Conservation (phyloP, 352 stramenopile genomes). For the Halophytophthora batemanensis region DNA sequence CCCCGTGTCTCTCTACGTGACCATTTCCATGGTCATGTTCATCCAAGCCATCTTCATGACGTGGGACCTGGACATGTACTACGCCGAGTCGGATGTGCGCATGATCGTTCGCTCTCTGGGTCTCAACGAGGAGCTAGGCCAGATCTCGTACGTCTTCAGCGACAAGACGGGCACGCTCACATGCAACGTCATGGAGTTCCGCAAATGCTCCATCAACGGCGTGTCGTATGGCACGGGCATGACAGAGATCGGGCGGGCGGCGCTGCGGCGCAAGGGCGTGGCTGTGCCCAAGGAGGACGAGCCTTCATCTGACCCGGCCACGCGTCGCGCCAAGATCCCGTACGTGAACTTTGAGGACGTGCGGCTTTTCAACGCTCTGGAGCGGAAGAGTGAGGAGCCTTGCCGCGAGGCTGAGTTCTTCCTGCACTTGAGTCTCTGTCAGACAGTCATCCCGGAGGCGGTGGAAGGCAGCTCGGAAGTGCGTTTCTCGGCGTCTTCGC, state of each 20-base stretch:
- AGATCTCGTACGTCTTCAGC: slow-evolving; percentile 91
- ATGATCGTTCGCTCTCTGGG: slow-evolving; percentile 82
- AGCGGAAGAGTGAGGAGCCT: slow-evolving; percentile 18
- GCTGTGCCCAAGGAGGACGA: slow-evolving; percentile 37
- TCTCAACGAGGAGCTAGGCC: slow-evolving; percentile 90
- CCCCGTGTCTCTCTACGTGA: slow-evolving; percentile 97
- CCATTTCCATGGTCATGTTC: slow-evolving; percentile 95
- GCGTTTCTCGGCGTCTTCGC: slow-evolving; percentile 74
- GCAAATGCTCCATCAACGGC: slow-evolving; percentile 92
- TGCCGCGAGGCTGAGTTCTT: slow-evolving; percentile 77
- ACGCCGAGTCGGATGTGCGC: slow-evolving; percentile 87
- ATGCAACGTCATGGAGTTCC: slow-evolving; percentile 95
- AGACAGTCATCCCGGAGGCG: slow-evolving; percentile 71
- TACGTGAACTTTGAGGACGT: slow-evolving; percentile 84
- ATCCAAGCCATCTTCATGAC: slow-evolving; percentile 94
- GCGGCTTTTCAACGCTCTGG: slow-evolving; percentile 41
- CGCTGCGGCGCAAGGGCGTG: slow-evolving; percentile 62
- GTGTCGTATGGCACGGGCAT: slow-evolving; percentile 89
- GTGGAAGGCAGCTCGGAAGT: slow-evolving; percentile 52
- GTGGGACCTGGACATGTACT: slow-evolving; percentile 90
- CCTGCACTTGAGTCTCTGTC: slow-evolving; percentile 76
- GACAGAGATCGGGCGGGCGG: slow-evolving; percentile 75
- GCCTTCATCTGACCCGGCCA: slow-evolving; percentile 13
- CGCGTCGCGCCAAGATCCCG: slow-evolving; percentile 35
- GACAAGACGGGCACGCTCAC: slow-evolving; percentile 95